phyloP scores from a whole-genome alignment of 805 yeast genomes.

The Kodamaea fukazawae region DNA sequence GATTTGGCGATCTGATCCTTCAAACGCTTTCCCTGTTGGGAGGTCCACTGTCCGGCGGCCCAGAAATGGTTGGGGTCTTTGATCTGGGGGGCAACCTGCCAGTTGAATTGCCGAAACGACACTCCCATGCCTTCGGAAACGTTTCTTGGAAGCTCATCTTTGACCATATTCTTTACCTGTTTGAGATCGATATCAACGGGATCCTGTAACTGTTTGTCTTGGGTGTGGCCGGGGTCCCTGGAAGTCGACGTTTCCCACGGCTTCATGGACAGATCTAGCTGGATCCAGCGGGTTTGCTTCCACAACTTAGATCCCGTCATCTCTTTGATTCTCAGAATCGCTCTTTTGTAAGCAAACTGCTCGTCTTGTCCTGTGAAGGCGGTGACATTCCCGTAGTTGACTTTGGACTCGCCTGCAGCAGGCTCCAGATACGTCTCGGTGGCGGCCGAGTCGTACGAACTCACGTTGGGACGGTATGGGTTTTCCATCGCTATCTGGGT shows the following conservation, averaged over 20 bases:
- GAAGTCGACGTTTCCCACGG: constrained; percentile 49
- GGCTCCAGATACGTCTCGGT: constrained; percentile 20
- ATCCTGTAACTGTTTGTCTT: no score
- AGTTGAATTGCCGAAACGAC: constrained; percentile 6
- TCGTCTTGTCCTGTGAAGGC: constrained; percentile 79
- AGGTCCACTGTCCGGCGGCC: constrained; percentile 63
- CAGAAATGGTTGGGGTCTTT: constrained; percentile 52
- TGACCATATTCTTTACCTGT: constrained; percentile 4
- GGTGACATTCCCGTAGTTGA: constrained; percentile 45
- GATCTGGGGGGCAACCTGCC: constrained; percentile 36
- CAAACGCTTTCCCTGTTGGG: constrained; percentile 43
- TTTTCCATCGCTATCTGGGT: constrained; percentile 56
- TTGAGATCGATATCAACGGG: not conserved
- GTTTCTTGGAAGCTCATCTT: constrained; percentile 23
- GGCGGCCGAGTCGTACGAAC: constrained; percentile 55
- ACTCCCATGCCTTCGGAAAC: constrained; percentile 13
- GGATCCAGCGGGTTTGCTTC: constrained; percentile 54
- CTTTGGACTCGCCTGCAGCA: constrained; percentile 8
- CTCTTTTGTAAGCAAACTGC: constrained; percentile 68
- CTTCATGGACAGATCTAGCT: constrained; percentile 48
- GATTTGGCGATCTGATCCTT: constrained; percentile 53
- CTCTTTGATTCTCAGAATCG: constrained; percentile 62
- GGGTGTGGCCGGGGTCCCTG: no score
- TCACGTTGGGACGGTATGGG: constrained; percentile 69
- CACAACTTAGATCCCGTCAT: constrained; percentile 54